These are phyloP conservation scores for Platismatia glauca DNA, from an alignment of 495 filamentous ascomycete genomes.

Conservation along the genomic window DNA sequence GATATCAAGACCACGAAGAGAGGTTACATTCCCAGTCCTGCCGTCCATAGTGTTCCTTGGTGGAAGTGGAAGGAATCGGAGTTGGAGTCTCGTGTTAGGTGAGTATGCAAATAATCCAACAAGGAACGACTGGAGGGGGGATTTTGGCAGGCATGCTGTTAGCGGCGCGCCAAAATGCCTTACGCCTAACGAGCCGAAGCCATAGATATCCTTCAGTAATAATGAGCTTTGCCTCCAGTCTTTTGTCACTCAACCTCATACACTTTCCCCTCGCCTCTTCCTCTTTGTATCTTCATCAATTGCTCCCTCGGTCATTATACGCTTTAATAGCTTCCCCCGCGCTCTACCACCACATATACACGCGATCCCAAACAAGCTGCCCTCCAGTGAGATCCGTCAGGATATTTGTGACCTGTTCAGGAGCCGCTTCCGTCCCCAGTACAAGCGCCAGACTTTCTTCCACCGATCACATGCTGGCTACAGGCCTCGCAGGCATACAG, in stretches of 20 bases:
- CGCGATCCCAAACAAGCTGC: slow-evolving; percentile 4
- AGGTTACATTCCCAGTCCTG: too few species aligned
- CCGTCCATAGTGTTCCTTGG: too few species aligned
- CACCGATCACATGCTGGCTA: slow-evolving; percentile 3
- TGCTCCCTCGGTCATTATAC: not conserved
- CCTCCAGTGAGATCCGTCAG: not conserved
- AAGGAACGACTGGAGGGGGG: not conserved
- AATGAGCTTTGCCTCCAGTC: not conserved
- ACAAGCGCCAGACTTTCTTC: slow-evolving; percentile 12
- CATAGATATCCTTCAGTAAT: not conserved
- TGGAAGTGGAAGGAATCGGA: not conserved
- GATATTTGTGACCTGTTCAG: not conserved
- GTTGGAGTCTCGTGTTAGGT: not conserved
- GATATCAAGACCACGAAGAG: not conserved
- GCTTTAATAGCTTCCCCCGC: not conserved
- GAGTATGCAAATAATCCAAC: not conserved
- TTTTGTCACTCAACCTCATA: not conserved
- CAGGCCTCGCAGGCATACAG: slow-evolving; percentile 5
- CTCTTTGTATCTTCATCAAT: slow-evolving; percentile 3
- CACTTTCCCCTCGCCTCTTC: not conserved
- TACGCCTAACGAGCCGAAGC: slow-evolving; percentile 6
- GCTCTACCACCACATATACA: not conserved
- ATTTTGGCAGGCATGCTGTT: not conserved
- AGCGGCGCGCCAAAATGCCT: slow-evolving; percentile 4
- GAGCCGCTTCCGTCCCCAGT: slow-evolving; percentile 10